Percentiles rank a stretch among this genome's conserved stretches.
Evolutionary conservation across 2,329 filamentous ascomycete species (phyloP).

Genomic region (Arthroderma uncinatum): DNA sequence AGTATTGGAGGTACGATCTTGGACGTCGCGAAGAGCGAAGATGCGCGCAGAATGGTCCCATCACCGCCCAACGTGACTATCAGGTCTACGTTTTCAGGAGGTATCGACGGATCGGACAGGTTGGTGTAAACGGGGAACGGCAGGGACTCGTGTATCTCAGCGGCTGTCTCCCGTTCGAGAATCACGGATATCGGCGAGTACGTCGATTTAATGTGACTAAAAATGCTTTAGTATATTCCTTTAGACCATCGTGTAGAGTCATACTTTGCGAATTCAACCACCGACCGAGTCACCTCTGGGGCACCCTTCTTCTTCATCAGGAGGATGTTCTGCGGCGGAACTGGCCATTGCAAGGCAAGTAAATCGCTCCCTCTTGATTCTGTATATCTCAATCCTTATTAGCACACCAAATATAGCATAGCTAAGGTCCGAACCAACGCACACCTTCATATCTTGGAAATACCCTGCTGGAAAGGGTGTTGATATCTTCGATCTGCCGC

Average conservation of each 20-base stretch:
- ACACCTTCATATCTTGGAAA: constrained; percentile 55
- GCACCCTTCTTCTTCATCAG: constrained; percentile 56
- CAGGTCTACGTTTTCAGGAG: constrained; percentile 74
- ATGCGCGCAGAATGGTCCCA: constrained; percentile 76
- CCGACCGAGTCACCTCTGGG: constrained; percentile 43
- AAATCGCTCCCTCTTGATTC: constrained; percentile 50
- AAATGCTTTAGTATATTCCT: constrained; percentile 15
- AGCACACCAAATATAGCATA: neutral
- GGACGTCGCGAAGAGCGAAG: constrained; percentile 74
- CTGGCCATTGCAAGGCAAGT: constrained; percentile 55
- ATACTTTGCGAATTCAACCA: constrained; percentile 47
- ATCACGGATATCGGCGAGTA: constrained; percentile 75
- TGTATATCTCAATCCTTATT: constrained; percentile 19
- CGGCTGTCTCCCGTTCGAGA: constrained; percentile 66
- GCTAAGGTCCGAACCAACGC: constrained; percentile 15
- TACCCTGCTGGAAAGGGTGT: constrained; percentile 40
- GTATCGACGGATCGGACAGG: constrained; percentile 33
- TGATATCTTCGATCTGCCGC: constrained; percentile 36
- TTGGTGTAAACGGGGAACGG: constrained; percentile 60
- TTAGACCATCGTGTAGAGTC: neutral
- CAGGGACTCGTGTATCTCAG: constrained; percentile 57
- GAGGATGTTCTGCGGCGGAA: constrained; percentile 56
- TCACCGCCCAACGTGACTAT: constrained; percentile 87
- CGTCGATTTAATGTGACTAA: constrained; percentile 61
- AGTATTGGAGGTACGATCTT: constrained; percentile 77